Conservation (phyloP, 768 basidiomycete species). For the Tricholoma hemisulphureum region DNA sequence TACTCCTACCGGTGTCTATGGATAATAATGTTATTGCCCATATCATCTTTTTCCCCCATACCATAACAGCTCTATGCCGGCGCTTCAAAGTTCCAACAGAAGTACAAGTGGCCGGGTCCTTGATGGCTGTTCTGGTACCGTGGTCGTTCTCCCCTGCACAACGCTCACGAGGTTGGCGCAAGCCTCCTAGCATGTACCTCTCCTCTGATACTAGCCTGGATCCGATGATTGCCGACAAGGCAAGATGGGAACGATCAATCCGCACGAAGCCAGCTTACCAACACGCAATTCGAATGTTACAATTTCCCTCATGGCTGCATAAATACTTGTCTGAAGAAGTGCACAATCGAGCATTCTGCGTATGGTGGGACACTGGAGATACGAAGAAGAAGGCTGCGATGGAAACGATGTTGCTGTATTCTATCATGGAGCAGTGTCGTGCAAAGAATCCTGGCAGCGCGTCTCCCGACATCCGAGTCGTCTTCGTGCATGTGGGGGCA, state of each 20-base stretch:
- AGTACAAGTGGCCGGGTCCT: slow-evolving; percentile 24
- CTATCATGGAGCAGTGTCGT: slow-evolving; percentile 43
- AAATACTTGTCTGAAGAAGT: slow-evolving; percentile 40
- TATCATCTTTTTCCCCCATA: slow-evolving; percentile 54
- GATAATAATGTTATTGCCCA: slow-evolving; percentile 50
- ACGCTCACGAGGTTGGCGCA: slow-evolving; percentile 28
- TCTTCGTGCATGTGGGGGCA: slow-evolving; percentile 69
- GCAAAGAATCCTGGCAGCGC: slow-evolving; percentile 39
- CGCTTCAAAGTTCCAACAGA: slow-evolving; percentile 42
- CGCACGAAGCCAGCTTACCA: slow-evolving; percentile 30
- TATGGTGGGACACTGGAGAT: slow-evolving; percentile 45
- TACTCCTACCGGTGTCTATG: slow-evolving; percentile 45
- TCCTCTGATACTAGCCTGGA: slow-evolving; percentile 19
- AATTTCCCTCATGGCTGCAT: slow-evolving; percentile 48
- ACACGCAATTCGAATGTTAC: slow-evolving; percentile 41
- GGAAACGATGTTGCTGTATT: slow-evolving; percentile 44
- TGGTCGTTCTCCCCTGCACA: slow-evolving; percentile 40
- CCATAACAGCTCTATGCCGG: slow-evolving; percentile 31
- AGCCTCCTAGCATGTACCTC: slow-evolving; percentile 13
- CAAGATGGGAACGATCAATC: slow-evolving; percentile 23
- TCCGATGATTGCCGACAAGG: slow-evolving; percentile 13
- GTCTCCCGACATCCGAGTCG: slow-evolving; percentile 39
- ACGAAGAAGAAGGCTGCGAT: slow-evolving; percentile 28
- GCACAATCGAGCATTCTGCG: slow-evolving; percentile 40
- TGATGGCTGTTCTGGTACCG: slow-evolving; percentile 49